Evolutionary conservation across 805 yeast genomes (phyloP).

Genomic region (Candida fluviatilis): DNA sequence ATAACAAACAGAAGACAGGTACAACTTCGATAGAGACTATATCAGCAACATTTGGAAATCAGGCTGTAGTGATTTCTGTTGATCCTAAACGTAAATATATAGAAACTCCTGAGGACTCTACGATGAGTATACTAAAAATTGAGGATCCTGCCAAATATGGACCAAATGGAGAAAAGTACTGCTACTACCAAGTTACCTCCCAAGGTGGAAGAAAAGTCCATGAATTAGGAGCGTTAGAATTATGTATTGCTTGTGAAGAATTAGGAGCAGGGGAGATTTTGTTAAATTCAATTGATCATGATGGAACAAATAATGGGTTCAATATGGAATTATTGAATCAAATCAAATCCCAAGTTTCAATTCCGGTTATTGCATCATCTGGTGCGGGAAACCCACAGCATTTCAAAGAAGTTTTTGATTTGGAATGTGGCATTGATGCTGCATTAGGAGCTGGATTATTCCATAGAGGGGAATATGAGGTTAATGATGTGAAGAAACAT

Average conservation of each 20-base stretch:
- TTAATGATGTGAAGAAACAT: slow-evolving; percentile 72
- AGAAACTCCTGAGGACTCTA: slow-evolving; percentile 51
- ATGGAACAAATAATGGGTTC: slow-evolving; percentile 93
- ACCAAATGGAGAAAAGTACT: slow-evolving; percentile 83
- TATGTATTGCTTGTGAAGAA: slow-evolving; percentile 83
- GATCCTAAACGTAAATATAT: slow-evolving; percentile 92
- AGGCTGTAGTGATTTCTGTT: slow-evolving; percentile 97
- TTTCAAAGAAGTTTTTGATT: slow-evolving; percentile 78
- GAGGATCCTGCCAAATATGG: slow-evolving; percentile 49
- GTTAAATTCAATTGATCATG: slow-evolving; percentile 92
- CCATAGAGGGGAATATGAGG: slow-evolving; percentile 92
- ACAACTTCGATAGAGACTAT: slow-evolving; percentile 89
- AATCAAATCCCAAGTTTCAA: slow-evolving; percentile 67
- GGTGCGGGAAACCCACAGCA: slow-evolving; percentile 96
- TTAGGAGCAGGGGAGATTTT: slow-evolving; percentile 96
- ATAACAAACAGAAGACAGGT: slow-evolving; percentile 60
- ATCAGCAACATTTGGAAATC: slow-evolving; percentile 87
- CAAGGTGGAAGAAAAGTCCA: slow-evolving; percentile 91
- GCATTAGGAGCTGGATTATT: slow-evolving; percentile 99
- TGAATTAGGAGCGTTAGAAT: slow-evolving; percentile 87
- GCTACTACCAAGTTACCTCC: slow-evolving; percentile 93
- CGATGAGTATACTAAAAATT: slow-evolving; percentile 63
- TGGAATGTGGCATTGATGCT: slow-evolving; percentile 82
- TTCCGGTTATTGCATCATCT: slow-evolving; percentile 96
- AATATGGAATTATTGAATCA: slow-evolving; percentile 82